Evolutionary conservation across 2,329 filamentous ascomycete species (phyloP), one percentile per base, ranked within the genome.

Genomic region (Neophaeococcomyces mojaviensis): DNA sequence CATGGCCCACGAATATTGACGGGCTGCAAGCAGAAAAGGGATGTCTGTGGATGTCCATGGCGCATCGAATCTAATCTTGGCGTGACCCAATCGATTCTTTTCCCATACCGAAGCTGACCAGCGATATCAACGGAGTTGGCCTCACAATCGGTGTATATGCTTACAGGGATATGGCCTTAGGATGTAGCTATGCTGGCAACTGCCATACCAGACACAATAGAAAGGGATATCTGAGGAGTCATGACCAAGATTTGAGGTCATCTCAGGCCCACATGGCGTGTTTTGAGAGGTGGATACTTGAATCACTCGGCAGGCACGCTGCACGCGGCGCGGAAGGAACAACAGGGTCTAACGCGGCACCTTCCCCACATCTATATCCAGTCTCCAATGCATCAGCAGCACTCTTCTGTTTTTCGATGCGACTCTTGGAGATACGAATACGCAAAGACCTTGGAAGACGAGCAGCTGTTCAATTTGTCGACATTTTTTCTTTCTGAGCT

Each of bases 361-460:
- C 35, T 39, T 39, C 37, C 37, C 37, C 37, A 39, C 37, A 38
- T 39, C 19, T 6, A 12, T 13, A 18, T 37, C 20, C 16, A 18
- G 9, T 10, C 9, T 20, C 16, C 36, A 39, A 8, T 39, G 24
- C 10, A 10, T 28, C 24, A 28, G 24, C 10, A 28, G 24, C 10
- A 28, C 10, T 28, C 24, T 28, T 28, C 24, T 28, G 24, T 10
- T 6, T 28, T 10, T 28, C 10, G 5, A 28, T 10, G 24, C 24
- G 24, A 28, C 10, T 10, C 5, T 10, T 28, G 24, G 5, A 10
- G 10, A 28, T 10, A 28, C 24, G 24, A 28, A 28, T 5, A 28
- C 24, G 24, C 24, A 28, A 28, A 28, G n/a, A 28, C 24, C 5
- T 10, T 28, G 24, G 5, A 6, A 28, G 5, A 28, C 24, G 10